Percentiles rank a stretch among this genome's conserved stretches.
Conservation (phyloP, 2,329 filamentous ascomycete species). For the Aquanectria penicillioides region DNA sequence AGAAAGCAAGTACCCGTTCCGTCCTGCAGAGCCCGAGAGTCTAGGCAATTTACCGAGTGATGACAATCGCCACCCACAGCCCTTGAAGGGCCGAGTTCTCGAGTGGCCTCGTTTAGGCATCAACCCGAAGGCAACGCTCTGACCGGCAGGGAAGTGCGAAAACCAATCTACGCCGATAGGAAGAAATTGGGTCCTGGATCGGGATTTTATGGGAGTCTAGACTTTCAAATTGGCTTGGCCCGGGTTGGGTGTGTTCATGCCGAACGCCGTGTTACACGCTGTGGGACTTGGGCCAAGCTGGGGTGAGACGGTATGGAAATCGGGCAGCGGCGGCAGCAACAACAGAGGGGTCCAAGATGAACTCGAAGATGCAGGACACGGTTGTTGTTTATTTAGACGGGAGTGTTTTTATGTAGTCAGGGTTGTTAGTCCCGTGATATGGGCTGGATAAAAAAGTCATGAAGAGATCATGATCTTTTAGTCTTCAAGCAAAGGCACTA, state of each 20-base stretch:
- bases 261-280: constrained; percentile 10
- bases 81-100: neutral
- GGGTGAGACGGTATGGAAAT: constrained; percentile 17
- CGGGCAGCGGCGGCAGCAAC: constrained; percentile 10
- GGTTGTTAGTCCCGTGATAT: too few species aligned
- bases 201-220: neutral
- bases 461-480: too few species aligned
- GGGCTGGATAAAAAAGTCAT: too few species aligned
- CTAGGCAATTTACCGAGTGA: too few species aligned
- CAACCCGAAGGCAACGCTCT: constrained; percentile 1
- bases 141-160: neutral
- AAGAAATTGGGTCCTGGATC: neutral
- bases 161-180: neutral
- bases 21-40: too few species aligned
- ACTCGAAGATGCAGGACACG: neutral
- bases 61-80: too few species aligned
- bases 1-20: neutral
- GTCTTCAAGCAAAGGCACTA: neutral
- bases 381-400: neutral
- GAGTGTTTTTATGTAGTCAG: too few species aligned
- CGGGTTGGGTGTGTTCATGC: neutral
- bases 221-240: neutral
- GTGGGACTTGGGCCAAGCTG: constrained; percentile 15
- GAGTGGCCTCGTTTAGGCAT: constrained; percentile 16
- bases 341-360: neutral